A percentile compares a stretch with the other conserved stretches of the same genome.
phyloP scores from a whole-genome alignment of 805 yeast species.

The Ogataea ganodermae region DNA sequence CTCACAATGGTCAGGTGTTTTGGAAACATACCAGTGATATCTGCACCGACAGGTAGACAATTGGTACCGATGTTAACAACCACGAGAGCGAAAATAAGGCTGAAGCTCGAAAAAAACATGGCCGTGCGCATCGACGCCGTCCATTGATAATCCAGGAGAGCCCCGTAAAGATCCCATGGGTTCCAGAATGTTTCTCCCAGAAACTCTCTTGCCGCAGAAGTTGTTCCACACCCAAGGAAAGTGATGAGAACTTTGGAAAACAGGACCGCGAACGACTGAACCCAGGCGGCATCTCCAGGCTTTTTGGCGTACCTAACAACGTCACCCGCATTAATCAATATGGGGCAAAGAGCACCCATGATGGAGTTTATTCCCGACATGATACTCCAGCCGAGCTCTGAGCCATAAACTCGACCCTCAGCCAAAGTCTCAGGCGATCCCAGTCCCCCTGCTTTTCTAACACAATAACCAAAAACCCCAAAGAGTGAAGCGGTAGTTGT shows the following conservation, averaged over 20 bases:
- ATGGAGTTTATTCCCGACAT: constrained; percentile 18
- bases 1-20: constrained; percentile 28
- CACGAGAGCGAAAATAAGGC: constrained; percentile 21
- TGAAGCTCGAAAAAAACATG: constrained; percentile 18
- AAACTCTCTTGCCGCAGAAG: constrained; percentile 12
- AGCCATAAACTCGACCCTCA: not conserved
- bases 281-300: constrained; percentile 13
- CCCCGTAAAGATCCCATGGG: constrained; percentile 29
- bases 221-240: constrained; percentile 16
- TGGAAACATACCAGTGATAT: constrained; percentile 27
- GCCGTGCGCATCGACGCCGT: constrained; percentile 26
- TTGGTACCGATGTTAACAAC: constrained; percentile 31
- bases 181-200: constrained; percentile 27
- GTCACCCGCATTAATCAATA: constrained; percentile 18
- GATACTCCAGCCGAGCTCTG: constrained; percentile 9
- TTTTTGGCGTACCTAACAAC: constrained; percentile 17
- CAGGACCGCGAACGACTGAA: constrained; percentile 16
- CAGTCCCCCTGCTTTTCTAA: constrained; percentile 14
- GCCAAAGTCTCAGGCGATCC: constrained; percentile 13
- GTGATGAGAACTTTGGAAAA: constrained; percentile 14
- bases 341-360: constrained; percentile 20
- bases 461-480: constrained; percentile 18
- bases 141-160: constrained; percentile 29
- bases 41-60: constrained; percentile 24
- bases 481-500: constrained; percentile 11